Conservation (phyloP, 202 grass and related monocot genomes). For the Elaeis oleifera region DNA sequence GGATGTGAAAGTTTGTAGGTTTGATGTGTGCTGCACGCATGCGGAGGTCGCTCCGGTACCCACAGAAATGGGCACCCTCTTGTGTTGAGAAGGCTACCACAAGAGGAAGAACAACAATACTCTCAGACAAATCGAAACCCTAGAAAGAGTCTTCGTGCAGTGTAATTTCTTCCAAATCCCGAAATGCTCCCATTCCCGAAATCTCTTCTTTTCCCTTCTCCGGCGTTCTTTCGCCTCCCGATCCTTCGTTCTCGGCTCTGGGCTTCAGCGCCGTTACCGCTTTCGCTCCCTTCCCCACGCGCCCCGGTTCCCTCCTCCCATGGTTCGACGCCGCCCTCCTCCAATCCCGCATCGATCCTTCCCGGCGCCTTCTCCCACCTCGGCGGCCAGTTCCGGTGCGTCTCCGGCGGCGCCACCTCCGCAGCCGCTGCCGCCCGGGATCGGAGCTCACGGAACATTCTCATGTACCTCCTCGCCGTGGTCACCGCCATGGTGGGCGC, state of each 20-base stretch:
- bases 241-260: too few relatives aligned
- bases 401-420: conserved; percentile 15
- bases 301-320: conserved; percentile 8
- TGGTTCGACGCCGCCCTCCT: not conserved
- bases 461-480: conserved; percentile 61
- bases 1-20: too few relatives aligned
- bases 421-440: conserved; percentile 36
- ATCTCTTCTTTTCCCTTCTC: not conserved
- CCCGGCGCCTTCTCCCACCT: conserved; percentile 18
- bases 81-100: too few relatives aligned
- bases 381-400: conserved; percentile 5
- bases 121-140: too few relatives aligned
- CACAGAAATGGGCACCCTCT: too few relatives aligned
- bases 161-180: not conserved
- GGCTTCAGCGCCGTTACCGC: conserved; percentile 22
- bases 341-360: conserved; percentile 4
- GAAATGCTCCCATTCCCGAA: conserved; percentile 34
- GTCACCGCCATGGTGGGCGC: conserved; percentile 82
- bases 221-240: too few relatives aligned
- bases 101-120: too few relatives aligned
- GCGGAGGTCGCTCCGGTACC: too few relatives aligned
- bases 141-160: too few relatives aligned
- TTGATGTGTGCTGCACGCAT: too few relatives aligned
- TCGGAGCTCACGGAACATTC: conserved; percentile 57
- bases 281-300: conserved; percentile 3